Evolutionary conservation across 352 stramenopile species (phyloP).

Genomic region (Phytophthora palmivora): DNA sequence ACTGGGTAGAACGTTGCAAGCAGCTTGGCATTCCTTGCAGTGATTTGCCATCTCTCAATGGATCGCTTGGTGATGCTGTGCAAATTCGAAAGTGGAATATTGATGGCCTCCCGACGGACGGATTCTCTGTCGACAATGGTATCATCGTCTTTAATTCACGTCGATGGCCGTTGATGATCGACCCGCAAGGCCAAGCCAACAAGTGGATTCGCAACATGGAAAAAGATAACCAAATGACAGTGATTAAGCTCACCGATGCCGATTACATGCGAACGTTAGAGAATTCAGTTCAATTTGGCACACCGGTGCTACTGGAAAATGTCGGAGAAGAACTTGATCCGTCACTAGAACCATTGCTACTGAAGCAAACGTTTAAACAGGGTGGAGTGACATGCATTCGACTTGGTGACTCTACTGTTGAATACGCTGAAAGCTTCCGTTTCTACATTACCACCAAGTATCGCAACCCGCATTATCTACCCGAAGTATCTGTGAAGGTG

Average conservation of each 20-base stretch:
- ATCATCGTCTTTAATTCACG: constrained; percentile 95
- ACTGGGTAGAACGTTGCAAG: constrained; percentile 85
- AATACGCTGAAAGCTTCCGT: constrained; percentile 92
- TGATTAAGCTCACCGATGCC: constrained; percentile 95
- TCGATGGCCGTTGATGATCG: constrained; percentile 96
- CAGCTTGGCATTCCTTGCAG: constrained; percentile 83
- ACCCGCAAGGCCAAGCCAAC: constrained; percentile 95
- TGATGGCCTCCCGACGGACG: constrained; percentile 93
- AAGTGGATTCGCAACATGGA: constrained; percentile 98
- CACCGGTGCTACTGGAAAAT: constrained; percentile 93
- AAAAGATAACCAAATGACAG: constrained; percentile 86
- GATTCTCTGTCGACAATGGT: constrained; percentile 95
- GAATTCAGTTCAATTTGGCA: constrained; percentile 93
- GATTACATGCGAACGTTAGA: constrained; percentile 94
- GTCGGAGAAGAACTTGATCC: constrained; percentile 93
- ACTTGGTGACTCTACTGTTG: constrained; percentile 92
- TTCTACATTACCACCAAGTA: constrained; percentile 97
- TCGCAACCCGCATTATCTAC: constrained; percentile 93
- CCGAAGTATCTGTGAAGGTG: constrained; percentile 94
- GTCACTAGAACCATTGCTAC: constrained; percentile 92
- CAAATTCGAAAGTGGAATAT: constrained; percentile 96
- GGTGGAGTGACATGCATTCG: constrained; percentile 92
- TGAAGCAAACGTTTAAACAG: constrained; percentile 96
- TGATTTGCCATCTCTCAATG: constrained; percentile 85
- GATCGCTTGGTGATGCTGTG: constrained; percentile 92